These are phyloP conservation scores for Metschnikowia lachancei DNA, from an alignment of 805 yeast genomes.

Conservation along the genomic window DNA sequence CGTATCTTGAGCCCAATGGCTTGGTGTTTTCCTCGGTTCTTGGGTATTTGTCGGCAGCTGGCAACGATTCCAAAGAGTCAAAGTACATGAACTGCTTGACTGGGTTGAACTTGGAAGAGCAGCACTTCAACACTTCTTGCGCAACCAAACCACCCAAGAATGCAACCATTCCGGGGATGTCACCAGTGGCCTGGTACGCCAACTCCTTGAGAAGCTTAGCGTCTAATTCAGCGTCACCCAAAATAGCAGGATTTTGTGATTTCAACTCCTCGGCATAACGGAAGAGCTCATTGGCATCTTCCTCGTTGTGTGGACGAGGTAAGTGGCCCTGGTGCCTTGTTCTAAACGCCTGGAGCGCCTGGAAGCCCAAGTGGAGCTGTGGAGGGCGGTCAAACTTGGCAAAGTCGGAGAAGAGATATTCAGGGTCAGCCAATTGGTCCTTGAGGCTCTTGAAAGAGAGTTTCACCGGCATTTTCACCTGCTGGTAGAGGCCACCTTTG, in stretches of 20 bases:
- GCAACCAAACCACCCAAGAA: conserved; percentile 93
- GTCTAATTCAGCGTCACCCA: conserved; percentile 58
- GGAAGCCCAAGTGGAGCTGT: conserved; percentile 88
- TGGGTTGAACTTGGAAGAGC: conserved; percentile 94
- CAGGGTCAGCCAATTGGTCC: conserved; percentile 73
- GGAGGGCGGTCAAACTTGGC: conserved; percentile 93
- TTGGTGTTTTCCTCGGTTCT: conserved; percentile 70
- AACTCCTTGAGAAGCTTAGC: conserved; percentile 66
- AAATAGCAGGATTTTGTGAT: conserved; percentile 51
- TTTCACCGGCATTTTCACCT: conserved; percentile 79
- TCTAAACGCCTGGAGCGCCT: conserved; percentile 77
- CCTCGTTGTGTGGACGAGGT: conserved; percentile 74
- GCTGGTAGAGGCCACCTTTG: conserved; percentile 87
- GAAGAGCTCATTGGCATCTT: conserved; percentile 68
- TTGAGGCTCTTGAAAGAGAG: conserved; percentile 61
- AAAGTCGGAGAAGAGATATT: conserved; percentile 75
- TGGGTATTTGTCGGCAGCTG: conserved; percentile 53
- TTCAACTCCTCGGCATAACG: conserved; percentile 59
- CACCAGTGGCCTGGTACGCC: conserved; percentile 86
- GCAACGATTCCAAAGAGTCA: conserved; percentile 90
- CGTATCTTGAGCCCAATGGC: conserved; percentile 82
- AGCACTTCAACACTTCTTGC: conserved; percentile 93
- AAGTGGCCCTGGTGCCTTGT: conserved; percentile 57
- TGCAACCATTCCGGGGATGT: conserved; percentile 84
- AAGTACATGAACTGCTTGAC: conserved; percentile 88